A percentile compares a stretch with the other conserved stretches of the same genome.
Conservation (phyloP, 2,329 filamentous ascomycete species). For the Colletotrichum navitas region DNA sequence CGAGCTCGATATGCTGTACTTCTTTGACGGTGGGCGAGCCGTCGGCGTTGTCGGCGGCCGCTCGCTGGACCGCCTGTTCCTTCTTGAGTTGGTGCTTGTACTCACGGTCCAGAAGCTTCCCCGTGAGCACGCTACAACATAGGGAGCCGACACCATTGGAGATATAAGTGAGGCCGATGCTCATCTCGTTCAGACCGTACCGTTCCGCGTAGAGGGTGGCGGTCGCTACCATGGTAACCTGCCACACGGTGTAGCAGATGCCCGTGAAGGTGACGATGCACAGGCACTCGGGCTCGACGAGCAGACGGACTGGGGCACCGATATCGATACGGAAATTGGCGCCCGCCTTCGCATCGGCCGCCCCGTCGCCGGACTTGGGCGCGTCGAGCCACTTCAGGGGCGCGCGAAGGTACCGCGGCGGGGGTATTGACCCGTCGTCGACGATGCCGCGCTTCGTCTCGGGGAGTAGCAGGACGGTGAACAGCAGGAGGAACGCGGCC, state of each 20-base stretch:
- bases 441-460: constrained; percentile 14
- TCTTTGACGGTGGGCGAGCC: background rate
- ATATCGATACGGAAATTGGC: background rate
- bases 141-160: constrained; percentile 9
- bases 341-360: background rate
- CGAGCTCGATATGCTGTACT: constrained; percentile 13
- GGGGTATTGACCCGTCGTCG: background rate
- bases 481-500: constrained; percentile 2
- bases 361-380: background rate
- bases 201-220: constrained; percentile 8
- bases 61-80: background rate
- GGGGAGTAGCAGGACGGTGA: constrained; percentile 4
- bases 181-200: constrained; percentile 1
- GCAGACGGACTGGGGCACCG: constrained; percentile 3
- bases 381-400: background rate
- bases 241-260: constrained; percentile 12
- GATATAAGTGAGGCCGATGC: constrained; percentile 11
- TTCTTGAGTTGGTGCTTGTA: constrained; percentile 7
- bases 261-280: constrained; percentile 2
- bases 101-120: constrained; percentile 2
- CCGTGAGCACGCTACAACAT: constrained; percentile 3
- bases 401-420: background rate
- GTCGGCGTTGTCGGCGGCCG: background rate
- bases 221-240: constrained; percentile 12
- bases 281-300: constrained; percentile 4